phyloP scores from a whole-genome alignment of 108 stramenopile genomes.

The Cyclostephanos tholiformis region DNA sequence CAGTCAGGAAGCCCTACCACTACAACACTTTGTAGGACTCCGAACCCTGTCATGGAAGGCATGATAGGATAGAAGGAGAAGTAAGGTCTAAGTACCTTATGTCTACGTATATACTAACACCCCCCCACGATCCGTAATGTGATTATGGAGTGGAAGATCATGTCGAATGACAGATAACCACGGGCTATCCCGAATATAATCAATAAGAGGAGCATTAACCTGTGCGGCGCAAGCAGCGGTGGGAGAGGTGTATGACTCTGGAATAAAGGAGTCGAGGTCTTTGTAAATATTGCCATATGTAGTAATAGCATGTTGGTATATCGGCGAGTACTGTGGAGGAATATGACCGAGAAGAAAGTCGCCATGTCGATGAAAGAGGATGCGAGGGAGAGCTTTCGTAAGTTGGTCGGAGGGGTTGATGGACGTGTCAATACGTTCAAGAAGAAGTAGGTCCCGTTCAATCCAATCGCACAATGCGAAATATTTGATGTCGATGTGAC shows the following conservation, averaged over 20 bases:
- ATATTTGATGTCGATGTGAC: slow-evolving; percentile 33
- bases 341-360: slow-evolving; percentile 12
- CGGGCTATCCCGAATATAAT: too few relatives aligned
- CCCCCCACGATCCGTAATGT: too few relatives aligned
- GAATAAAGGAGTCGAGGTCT: neutral
- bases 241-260: neutral
- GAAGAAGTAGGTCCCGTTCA: neutral
- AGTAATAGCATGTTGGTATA: neutral
- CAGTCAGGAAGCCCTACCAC: too few relatives aligned
- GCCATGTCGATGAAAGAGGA: slow-evolving; percentile 5
- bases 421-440: neutral
- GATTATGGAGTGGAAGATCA: too few relatives aligned
- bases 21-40: too few relatives aligned
- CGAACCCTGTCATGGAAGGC: too few relatives aligned
- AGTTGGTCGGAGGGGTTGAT: neutral
- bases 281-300: neutral
- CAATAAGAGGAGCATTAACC: neutral
- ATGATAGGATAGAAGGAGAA: too few relatives aligned
- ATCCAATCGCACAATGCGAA: neutral
- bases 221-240: neutral
- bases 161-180: too few relatives aligned
- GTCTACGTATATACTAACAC: too few relatives aligned
- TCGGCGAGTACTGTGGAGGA: slow-evolving; percentile 7
- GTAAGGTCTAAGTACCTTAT: too few relatives aligned
- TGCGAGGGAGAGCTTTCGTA: neutral